Percentiles rank a stretch among this genome's conserved stretches.
Conservation (phyloP, 495 filamentous ascomycete species). For the Astrocystis sublimbata region DNA sequence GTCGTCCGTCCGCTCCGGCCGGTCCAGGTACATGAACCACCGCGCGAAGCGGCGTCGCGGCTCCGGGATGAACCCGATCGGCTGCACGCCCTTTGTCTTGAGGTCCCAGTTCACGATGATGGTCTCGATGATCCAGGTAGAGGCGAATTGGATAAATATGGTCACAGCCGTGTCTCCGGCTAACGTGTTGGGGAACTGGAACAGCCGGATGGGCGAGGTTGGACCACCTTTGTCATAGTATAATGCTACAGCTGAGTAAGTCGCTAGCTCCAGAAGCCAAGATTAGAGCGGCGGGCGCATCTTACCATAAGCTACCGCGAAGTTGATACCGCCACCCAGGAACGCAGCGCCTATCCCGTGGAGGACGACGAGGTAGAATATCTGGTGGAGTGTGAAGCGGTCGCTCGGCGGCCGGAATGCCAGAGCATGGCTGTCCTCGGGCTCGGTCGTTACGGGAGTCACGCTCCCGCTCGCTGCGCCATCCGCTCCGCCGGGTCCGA, state of each 20-base stretch:
- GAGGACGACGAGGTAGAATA: constrained; percentile 42
- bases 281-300: neutral
- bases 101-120: constrained; percentile 43
- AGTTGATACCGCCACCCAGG: constrained; percentile 45
- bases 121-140: constrained; percentile 34
- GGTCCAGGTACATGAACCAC: constrained; percentile 46
- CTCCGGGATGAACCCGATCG: constrained; percentile 41
- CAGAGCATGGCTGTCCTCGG: neutral
- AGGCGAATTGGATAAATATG: constrained; percentile 29
- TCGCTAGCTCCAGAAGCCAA: neutral
- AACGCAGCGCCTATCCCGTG: constrained; percentile 42
- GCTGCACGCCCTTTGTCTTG: constrained; percentile 35
- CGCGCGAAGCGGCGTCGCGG: constrained; percentile 25
- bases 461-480: constrained; percentile 9
- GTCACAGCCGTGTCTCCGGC: constrained; percentile 43
- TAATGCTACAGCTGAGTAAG: constrained; percentile 17
- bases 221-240: constrained; percentile 30
- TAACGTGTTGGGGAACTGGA: constrained; percentile 44
- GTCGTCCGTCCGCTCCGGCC: constrained; percentile 22
- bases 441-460: neutral
- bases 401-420: constrained; percentile 32
- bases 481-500: neutral
- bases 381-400: constrained; percentile 37
- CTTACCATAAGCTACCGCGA: constrained; percentile 47
- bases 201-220: constrained; percentile 37